Percentiles rank a stretch among this genome's conserved stretches.
These are phyloP conservation scores for Hymenoscyphus repandus DNA, from an alignment of 2,329 filamentous ascomycete genomes.

Conservation along the genomic window DNA sequence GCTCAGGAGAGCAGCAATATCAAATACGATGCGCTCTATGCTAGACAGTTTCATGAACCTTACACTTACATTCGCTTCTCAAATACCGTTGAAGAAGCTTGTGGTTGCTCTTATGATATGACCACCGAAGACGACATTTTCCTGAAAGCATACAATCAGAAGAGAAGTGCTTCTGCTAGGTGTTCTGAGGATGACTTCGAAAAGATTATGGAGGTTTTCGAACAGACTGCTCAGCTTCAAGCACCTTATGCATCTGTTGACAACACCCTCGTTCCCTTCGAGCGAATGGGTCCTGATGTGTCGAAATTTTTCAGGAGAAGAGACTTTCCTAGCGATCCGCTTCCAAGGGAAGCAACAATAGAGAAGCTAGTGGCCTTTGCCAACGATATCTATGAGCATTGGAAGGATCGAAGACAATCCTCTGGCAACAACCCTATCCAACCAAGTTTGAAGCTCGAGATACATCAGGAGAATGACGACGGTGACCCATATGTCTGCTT, in stretches of 20 bases:
- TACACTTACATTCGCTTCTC: conserved; percentile 96
- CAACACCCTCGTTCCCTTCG: conserved; percentile 74
- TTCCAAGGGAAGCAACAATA: conserved; percentile 48
- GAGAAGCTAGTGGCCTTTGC: conserved; percentile 51
- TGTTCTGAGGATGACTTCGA: conserved; percentile 92
- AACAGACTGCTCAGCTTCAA: conserved; percentile 76
- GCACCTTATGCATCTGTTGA: conserved; percentile 88
- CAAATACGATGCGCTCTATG: conserved; percentile 87
- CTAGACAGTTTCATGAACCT: conserved; percentile 72
- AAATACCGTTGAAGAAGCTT: conserved; percentile 94
- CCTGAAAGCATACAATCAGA: conserved; percentile 77
- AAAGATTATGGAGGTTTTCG: conserved; percentile 89
- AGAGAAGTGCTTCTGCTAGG: conserved; percentile 55
- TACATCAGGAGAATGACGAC: conserved; percentile 88
- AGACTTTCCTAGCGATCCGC: conserved; percentile 34
- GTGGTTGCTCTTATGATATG: conserved; percentile 90
- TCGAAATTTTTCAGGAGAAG: conserved; percentile 30
- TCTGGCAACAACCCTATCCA: conserved; percentile 69
- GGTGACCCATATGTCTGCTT: conserved; percentile 98
- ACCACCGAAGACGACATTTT: conserved; percentile 83
- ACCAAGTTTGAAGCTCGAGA: conserved; percentile 85
- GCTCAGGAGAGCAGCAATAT: conserved; percentile 56
- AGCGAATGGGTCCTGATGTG: conserved; percentile 56
- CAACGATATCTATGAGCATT: conserved; percentile 83
- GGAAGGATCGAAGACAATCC: conserved; percentile 66